Conservation (phyloP, 345 rosid genomes). For the Eucalyptus lansdowneana region DNA sequence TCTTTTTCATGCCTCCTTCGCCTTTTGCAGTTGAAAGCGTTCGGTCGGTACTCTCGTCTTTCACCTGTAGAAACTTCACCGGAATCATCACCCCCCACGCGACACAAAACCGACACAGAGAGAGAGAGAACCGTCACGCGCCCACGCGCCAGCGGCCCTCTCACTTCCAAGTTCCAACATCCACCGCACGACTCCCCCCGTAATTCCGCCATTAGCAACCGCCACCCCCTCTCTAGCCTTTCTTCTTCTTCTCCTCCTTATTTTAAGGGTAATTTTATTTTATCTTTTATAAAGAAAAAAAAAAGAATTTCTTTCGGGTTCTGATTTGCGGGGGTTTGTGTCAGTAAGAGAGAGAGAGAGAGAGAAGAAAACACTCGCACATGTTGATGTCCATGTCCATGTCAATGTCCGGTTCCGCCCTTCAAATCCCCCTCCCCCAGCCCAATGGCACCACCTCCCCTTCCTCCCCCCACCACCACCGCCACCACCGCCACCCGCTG, state of each 20-base stretch:
- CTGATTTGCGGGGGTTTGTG: neutral
- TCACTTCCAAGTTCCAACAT: neutral
- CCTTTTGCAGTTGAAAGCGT: neutral
- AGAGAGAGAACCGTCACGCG: neutral
- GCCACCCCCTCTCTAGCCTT: neutral
- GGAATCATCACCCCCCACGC: neutral
- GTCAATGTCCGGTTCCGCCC: neutral
- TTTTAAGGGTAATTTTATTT: neutral
- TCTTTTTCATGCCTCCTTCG: neutral
- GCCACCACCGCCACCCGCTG: neutral
- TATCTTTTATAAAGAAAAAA: neutral
- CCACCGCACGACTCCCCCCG: neutral
- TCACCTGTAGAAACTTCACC: neutral
- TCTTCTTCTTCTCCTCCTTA: neutral
- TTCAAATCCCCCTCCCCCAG: neutral
- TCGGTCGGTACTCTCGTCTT: neutral
- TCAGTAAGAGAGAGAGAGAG: neutral
- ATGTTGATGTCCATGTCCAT: neutral
- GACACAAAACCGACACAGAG: neutral
- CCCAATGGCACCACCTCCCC: neutral
- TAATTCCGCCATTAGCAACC: neutral
- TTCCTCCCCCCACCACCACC: neutral
- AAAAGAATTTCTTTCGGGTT: neutral
- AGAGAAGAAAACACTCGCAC: too few species aligned
- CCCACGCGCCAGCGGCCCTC: neutral